Conservation (phyloP, 2,329 filamentous ascomycete genomes). For the Onygenales sp. region DNA sequence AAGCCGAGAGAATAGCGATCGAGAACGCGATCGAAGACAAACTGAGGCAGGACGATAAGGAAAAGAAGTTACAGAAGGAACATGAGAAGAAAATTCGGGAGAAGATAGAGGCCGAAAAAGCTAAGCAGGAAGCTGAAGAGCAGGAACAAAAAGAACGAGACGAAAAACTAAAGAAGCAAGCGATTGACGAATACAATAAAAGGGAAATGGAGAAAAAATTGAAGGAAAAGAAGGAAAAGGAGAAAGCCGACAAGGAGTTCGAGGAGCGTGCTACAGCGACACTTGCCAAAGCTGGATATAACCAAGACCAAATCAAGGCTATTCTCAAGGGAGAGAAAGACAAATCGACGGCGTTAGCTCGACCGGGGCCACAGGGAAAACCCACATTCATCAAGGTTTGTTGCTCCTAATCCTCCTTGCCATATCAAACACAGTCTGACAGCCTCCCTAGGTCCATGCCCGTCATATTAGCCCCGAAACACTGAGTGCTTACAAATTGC, state of each 20-base stretch:
- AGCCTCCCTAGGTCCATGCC: slow-evolving; percentile 30
- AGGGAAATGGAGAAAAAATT: slow-evolving; percentile 40
- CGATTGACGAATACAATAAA: slow-evolving; percentile 44
- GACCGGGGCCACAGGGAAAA: slow-evolving; percentile 10
- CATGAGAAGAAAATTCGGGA: slow-evolving; percentile 38
- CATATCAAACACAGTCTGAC: not conserved
- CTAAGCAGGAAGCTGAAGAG: slow-evolving; percentile 26
- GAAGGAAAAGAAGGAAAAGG: slow-evolving; percentile 41
- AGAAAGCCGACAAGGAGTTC: slow-evolving; percentile 44
- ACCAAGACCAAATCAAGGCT: slow-evolving; percentile 33
- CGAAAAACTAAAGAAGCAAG: slow-evolving; percentile 39
- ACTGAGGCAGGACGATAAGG: slow-evolving; percentile 18
- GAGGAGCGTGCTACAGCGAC: slow-evolving; percentile 28
- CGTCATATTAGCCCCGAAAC: slow-evolving; percentile 38
- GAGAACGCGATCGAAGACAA: slow-evolving; percentile 17
- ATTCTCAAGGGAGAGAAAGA: slow-evolving; percentile 23
- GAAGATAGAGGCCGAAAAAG: slow-evolving; percentile 21
- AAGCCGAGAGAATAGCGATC: slow-evolving; percentile 12
- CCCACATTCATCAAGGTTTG: slow-evolving; percentile 36
- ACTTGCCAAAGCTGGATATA: slow-evolving; percentile 26
- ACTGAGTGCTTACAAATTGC: slow-evolving; percentile 34
- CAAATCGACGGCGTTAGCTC: slow-evolving; percentile 17
- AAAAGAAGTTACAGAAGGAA: slow-evolving; percentile 29
- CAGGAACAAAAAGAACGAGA: slow-evolving; percentile 20
- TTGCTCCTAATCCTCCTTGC: not conserved